Conservation (phyloP, 495 filamentous ascomycete species). For the Talaromyces liani region DNA sequence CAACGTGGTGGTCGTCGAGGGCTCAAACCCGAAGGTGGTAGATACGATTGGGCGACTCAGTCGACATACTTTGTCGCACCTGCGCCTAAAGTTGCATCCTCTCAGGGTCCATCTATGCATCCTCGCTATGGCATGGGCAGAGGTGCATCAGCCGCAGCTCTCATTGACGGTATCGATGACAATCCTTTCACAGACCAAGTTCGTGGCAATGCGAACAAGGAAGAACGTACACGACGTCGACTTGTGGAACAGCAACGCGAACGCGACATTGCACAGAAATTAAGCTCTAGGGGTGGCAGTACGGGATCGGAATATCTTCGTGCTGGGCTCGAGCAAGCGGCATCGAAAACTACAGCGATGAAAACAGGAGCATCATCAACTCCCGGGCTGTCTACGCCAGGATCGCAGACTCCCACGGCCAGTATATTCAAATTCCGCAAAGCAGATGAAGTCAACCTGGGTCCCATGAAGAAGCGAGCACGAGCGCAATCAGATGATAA, state of each 20-base stretch:
- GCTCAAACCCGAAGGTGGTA: constrained; percentile 35
- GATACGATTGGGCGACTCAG: constrained; percentile 53
- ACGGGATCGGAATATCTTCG: constrained; percentile 74
- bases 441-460: constrained; percentile 51
- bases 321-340: constrained; percentile 20
- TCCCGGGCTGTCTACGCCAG: not conserved
- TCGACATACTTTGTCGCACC: constrained; percentile 53
- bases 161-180: constrained; percentile 64
- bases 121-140: constrained; percentile 10
- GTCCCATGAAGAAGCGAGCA: constrained; percentile 64
- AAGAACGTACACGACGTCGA: constrained; percentile 60
- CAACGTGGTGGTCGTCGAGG: constrained; percentile 27
- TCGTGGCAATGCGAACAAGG: constrained; percentile 44
- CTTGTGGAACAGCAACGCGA: constrained; percentile 71
- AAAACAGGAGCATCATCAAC: not conserved
- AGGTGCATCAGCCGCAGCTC: constrained; percentile 47
- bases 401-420: not conserved
- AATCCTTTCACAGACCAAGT: constrained; percentile 45
- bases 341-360: not conserved
- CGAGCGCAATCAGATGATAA: constrained; percentile 27
- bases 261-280: constrained; percentile 65
- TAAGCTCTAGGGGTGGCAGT: constrained; percentile 56
- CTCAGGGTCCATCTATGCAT: constrained; percentile 4
- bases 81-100: constrained; percentile 19
- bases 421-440: constrained; percentile 15